Evolutionary conservation across 345 rosid genomes (phyloP).

Genomic region (Gossypium rotundifolium): DNA sequence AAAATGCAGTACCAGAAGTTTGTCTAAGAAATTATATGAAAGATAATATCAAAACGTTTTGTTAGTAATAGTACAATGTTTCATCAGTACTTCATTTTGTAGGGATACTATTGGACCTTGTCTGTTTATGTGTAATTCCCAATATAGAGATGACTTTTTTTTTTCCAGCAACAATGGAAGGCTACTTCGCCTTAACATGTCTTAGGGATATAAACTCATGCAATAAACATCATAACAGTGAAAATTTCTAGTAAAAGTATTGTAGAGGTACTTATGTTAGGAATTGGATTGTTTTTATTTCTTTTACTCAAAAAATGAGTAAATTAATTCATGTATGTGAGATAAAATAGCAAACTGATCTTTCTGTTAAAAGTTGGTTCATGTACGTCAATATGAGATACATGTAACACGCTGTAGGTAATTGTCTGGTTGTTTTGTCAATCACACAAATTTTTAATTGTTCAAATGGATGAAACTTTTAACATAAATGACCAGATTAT

Average conservation of each 20-base stretch:
- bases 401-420: too few relatives aligned
- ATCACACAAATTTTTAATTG: too few relatives aligned
- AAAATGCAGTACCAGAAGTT: not conserved
- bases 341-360: too few relatives aligned
- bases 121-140: slow-evolving; percentile 8
- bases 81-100: slow-evolving; percentile 3
- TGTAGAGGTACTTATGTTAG: too few relatives aligned
- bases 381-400: too few relatives aligned
- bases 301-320: too few relatives aligned
- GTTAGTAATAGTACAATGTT: not conserved
- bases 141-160: slow-evolving; percentile 11
- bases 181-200: slow-evolving; percentile 1
- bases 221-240: not conserved
- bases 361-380: too few relatives aligned
- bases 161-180: slow-evolving; percentile 10
- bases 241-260: not conserved
- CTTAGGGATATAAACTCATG: slow-evolving; percentile 16
- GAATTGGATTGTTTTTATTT: too few relatives aligned
- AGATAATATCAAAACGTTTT: not conserved
- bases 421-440: too few relatives aligned
- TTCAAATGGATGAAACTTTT: too few relatives aligned
- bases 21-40: not conserved
- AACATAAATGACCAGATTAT: too few relatives aligned
- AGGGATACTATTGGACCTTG: slow-evolving; percentile 8
- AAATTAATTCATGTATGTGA: too few relatives aligned